A percentile compares a stretch with the other conserved stretches of the same genome.
Evolutionary conservation across 371 early-diverging fungal species (phyloP).

Genomic region (Coemansia linderi): DNA sequence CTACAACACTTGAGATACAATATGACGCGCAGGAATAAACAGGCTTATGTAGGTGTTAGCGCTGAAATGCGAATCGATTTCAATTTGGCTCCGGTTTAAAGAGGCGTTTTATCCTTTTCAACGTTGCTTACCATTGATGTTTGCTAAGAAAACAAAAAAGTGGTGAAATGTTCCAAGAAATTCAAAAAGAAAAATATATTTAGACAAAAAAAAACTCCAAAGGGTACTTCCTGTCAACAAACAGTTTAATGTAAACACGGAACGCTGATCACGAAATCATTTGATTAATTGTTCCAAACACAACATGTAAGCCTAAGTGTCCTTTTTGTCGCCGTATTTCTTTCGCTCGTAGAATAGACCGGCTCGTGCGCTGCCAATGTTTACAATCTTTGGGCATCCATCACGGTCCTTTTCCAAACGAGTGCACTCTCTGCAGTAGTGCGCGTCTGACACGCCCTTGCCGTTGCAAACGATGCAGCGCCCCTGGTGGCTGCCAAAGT

Average conservation of each 20-base stretch:
- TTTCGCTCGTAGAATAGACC: conserved; percentile 94
- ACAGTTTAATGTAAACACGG: conserved; percentile 15
- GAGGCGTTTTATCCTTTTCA: not conserved
- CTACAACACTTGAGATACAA: not conserved
- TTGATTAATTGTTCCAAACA: not conserved
- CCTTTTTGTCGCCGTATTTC: conserved; percentile 68
- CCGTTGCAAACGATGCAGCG: conserved; percentile 93
- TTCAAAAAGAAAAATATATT: not conserved
- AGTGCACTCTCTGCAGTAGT: conserved; percentile 76
- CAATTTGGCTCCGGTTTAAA: not conserved
- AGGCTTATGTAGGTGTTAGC: not conserved
- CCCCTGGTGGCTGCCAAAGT: conserved; percentile 90
- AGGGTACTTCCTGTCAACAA: not conserved
- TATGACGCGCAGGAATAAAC: not conserved
- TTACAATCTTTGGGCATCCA: conserved; percentile 96
- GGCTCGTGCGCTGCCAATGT: conserved; percentile 79
- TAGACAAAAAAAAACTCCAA: not conserved
- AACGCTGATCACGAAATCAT: not conserved
- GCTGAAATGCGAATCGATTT: not conserved
- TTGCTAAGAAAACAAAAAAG: not conserved
- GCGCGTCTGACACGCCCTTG: conserved; percentile 92
- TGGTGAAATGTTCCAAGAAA: not conserved
- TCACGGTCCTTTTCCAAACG: conserved; percentile 94
- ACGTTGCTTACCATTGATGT: not conserved
- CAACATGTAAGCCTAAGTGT: not conserved